A percentile compares a stretch with the other conserved stretches of the same genome.
phyloP scores from a whole-genome alignment of 1,284 basidiomycete species.

The Fomitopsis pinicola region DNA sequence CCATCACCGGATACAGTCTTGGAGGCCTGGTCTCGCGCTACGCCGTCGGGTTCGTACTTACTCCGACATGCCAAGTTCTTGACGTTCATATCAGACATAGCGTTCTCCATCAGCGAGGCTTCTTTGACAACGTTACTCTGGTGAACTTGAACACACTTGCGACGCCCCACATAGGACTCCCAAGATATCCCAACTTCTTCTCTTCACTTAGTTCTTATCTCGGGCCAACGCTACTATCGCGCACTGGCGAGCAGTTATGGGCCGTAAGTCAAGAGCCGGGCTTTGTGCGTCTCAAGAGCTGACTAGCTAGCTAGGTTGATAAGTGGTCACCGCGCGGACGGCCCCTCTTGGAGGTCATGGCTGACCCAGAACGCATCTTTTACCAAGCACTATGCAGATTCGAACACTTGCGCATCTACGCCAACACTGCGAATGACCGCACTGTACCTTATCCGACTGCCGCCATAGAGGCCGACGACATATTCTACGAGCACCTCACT shows the following conservation, averaged over 20 bases:
- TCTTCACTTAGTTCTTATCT: constrained; percentile 55
- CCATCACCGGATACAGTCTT: constrained; percentile 75
- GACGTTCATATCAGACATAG: constrained; percentile 21
- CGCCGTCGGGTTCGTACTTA: constrained; percentile 54
- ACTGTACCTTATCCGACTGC: constrained; percentile 84
- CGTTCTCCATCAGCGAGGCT: constrained; percentile 62
- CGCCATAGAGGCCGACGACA: constrained; percentile 67
- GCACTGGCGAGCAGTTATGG: constrained; percentile 65
- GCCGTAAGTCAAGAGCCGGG: constrained; percentile 8
- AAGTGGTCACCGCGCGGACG: constrained; percentile 67
- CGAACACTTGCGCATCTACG: constrained; percentile 73
- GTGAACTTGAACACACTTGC: constrained; percentile 82
- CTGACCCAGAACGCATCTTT: constrained; percentile 83
- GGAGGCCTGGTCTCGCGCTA: constrained; percentile 82
- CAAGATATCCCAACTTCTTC: constrained; percentile 54
- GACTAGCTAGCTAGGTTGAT: constrained; percentile 39
- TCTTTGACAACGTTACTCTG: constrained; percentile 66
- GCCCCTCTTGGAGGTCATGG: constrained; percentile 80
- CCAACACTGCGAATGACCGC: constrained; percentile 76
- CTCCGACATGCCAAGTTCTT: neutral
- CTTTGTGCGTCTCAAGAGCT: neutral
- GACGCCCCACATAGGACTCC: constrained; percentile 76
- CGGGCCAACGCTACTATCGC: constrained; percentile 73
- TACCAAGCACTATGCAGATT: constrained; percentile 73
- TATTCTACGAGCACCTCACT: constrained; percentile 54